A percentile compares a stretch with the other conserved stretches of the same genome.
phyloP scores from a whole-genome alignment of 2,329 filamentous ascomycete genomes.

The Parafenestella ontariensis region DNA sequence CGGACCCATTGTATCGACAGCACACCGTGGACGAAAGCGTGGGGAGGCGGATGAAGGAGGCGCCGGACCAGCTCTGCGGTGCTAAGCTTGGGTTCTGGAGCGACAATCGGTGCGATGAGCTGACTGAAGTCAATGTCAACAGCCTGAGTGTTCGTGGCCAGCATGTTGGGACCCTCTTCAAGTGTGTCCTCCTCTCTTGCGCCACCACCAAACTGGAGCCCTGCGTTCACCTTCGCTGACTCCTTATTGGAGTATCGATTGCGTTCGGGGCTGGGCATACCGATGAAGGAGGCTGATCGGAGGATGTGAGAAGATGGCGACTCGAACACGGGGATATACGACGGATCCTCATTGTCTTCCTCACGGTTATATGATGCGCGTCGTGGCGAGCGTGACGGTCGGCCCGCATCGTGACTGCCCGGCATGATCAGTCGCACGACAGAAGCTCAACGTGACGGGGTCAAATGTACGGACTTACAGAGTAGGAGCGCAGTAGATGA shows the following conservation, averaged over 20 bases:
- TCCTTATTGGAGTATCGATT: constrained; percentile 21
- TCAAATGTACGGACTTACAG: neutral
- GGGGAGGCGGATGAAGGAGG: constrained; percentile 20
- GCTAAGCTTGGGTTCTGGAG: neutral
- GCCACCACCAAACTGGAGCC: constrained; percentile 1
- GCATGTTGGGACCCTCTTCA: neutral
- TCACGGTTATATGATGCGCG: neutral
- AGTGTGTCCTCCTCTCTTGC: neutral
- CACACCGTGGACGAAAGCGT: constrained; percentile 24
- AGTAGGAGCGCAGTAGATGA: neutral
- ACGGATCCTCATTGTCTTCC: neutral
- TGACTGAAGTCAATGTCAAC: constrained; percentile 6
- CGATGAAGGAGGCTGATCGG: neutral
- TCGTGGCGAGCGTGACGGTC: neutral
- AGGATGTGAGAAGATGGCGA: neutral
- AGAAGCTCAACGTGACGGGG: neutral
- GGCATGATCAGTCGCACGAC: neutral
- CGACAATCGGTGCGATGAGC: neutral
- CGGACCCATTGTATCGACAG: constrained; percentile 30
- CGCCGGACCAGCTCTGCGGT: constrained; percentile 4
- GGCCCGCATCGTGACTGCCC: constrained; percentile 1
- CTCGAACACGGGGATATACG: neutral
- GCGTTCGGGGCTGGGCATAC: constrained; percentile 9
- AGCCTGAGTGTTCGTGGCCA: neutral
- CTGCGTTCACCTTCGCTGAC: constrained; percentile 18